These are phyloP conservation scores for Candida cerambycidarum DNA, from an alignment of 805 yeast genomes.

Conservation along the genomic window DNA sequence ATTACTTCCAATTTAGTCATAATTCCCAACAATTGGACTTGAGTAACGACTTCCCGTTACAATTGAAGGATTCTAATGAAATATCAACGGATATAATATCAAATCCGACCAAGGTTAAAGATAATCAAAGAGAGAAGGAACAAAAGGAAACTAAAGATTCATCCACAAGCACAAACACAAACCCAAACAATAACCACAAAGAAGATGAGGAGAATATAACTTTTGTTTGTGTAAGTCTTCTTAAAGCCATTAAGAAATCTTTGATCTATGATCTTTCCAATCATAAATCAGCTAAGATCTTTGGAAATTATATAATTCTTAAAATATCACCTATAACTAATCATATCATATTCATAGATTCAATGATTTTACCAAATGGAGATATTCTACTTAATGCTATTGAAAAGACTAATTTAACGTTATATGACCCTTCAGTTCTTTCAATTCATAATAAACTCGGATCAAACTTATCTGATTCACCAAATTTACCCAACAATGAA, in stretches of 20 bases:
- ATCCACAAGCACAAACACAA: too few species aligned
- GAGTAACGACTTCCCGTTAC: constrained; percentile 25
- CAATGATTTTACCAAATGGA: constrained; percentile 37
- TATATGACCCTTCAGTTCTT: constrained; percentile 27
- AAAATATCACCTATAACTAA: constrained; percentile 10
- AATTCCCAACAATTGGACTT: constrained; percentile 17
- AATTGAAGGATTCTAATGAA: constrained; percentile 21
- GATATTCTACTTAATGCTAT: constrained; percentile 35
- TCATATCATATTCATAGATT: constrained; percentile 32
- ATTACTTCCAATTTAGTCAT: constrained; percentile 34
- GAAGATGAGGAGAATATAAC: constrained; percentile 25
- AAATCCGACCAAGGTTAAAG: constrained; percentile 28
- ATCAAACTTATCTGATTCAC: neutral
- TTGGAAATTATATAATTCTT: constrained; percentile 38
- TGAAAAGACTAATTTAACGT: constrained; percentile 22
- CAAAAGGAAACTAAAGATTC: neutral
- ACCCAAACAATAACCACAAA: neutral
- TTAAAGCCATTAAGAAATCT: constrained; percentile 42
- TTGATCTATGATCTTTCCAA: constrained; percentile 33
- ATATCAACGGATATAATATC: constrained; percentile 27
- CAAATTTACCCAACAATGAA: constrained; percentile 12
- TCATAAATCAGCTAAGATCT: constrained; percentile 24
- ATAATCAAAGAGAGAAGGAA: constrained; percentile 7
- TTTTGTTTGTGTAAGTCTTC: constrained; percentile 34
- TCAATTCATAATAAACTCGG: constrained; percentile 7